Percentiles rank a stretch among this genome's conserved stretches.
These are phyloP conservation scores for Bimuria novae-zelandiae DNA, from an alignment of 2,329 filamentous ascomycete genomes.

Conservation along the genomic window DNA sequence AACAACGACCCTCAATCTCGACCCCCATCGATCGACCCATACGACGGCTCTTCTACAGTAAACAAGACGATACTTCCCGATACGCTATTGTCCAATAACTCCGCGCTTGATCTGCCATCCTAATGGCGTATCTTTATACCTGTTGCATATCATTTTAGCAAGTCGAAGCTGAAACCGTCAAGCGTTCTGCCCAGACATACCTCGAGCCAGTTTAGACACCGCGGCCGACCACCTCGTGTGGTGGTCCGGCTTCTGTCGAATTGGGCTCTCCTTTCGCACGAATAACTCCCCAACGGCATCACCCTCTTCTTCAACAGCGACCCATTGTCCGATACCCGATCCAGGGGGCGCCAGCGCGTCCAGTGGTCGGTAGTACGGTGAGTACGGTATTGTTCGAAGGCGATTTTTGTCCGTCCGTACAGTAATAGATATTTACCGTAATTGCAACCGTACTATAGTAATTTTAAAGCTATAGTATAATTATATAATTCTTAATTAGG, in stretches of 20 bases:
- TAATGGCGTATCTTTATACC: not conserved
- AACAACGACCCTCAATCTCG: no score
- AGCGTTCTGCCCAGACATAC: not conserved
- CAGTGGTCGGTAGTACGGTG: no score
- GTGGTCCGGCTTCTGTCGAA: conserved; percentile 22
- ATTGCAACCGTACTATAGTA: no score
- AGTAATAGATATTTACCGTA: no score
- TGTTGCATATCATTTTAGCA: not conserved
- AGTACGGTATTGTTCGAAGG: no score
- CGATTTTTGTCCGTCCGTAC: no score
- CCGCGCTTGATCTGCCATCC: not conserved
- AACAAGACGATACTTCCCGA: not conserved
- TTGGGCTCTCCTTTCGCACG: conserved; percentile 47
- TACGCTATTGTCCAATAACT: not conserved
- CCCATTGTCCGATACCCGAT: conserved; percentile 74
- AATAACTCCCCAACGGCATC: conserved; percentile 73
- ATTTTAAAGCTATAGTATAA: no score
- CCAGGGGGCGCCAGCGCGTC: conserved; percentile 64
- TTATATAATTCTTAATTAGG: no score
- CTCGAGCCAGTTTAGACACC: conserved; percentile 16
- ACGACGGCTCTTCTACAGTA: not conserved
- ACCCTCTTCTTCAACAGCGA: conserved; percentile 65
- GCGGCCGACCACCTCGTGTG: conserved; percentile 3
- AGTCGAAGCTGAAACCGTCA: not conserved
- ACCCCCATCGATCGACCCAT: not conserved